Base-by-base conservation (phyloP, 805 yeast genomes). In the Huiozyma sinensis region DNA sequence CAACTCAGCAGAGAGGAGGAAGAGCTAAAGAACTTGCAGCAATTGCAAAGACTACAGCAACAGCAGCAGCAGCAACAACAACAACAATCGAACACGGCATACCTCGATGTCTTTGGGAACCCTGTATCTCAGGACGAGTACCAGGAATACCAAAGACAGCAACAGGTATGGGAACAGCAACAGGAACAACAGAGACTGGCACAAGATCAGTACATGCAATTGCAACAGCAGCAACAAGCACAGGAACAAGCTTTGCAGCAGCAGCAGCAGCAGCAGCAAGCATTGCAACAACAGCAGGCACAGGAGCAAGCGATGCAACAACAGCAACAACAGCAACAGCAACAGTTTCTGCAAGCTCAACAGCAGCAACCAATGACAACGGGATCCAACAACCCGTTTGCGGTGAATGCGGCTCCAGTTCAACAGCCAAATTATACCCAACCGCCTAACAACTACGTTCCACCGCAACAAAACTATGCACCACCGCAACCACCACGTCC, bases 381-480 rank as follows among this genome's bases (percentile, higher is more conserved):
- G 0, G 88, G 89, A 2, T 72, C 85, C 24, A 83, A 83, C 62
- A 84, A 83, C 60, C 92, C 94, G 39, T 83, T 83, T 62, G 85
- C 90, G 0, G 50, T 75, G 44, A 53, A 52, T 38, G 49, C 52
- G 39, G 36, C 44, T 41, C 37, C 28, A 10, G 8, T 28, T 32
- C 39, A n/a, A 10, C 32, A 31, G 33, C 11, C n/a, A 9, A 31
- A 31, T 31, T 31, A 31, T 31, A 31, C 33, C 11, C n/a, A 8
- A 4, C 5, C 33, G 9, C 33, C 33, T 8, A 11, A 8, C 33
- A 31, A 31, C 33, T 31, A 31, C n/a, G n/a, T 28, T 12, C 28
- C 11, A 30, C 32, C 6, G 28, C 44, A 34, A 41, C 36, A 28
- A 10, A 11, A 13, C 9, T 40, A 31, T 12, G 24, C 37, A 24